phyloP scores from a whole-genome alignment of 1,139 yeast genomes.

The Taphrina flavorubra region DNA sequence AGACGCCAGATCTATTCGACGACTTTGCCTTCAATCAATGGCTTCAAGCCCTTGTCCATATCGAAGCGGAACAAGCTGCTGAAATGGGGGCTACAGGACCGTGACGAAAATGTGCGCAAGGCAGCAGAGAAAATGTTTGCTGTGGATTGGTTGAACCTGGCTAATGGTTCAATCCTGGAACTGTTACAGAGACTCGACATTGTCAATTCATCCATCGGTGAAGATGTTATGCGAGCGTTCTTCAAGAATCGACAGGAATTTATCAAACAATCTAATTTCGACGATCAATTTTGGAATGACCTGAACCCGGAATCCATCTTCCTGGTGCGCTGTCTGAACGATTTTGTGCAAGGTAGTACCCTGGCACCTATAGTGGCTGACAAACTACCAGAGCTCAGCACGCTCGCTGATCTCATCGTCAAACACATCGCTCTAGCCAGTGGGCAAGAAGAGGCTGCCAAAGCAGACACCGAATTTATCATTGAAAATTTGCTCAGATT shows the following conservation, averaged over 20 bases:
- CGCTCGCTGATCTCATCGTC: constrained; percentile 65
- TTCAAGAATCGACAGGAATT: constrained; percentile 69
- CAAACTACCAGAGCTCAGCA: constrained; percentile 80
- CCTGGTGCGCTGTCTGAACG: constrained; percentile 69
- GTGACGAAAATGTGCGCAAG: constrained; percentile 72
- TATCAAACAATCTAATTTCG: constrained; percentile 63
- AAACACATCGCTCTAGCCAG: constrained; percentile 57
- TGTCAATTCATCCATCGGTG: constrained; percentile 67
- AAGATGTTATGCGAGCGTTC: constrained; percentile 66
- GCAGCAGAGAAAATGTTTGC: constrained; percentile 78
- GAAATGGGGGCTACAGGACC: constrained; percentile 84
- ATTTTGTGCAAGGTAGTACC: constrained; percentile 63
- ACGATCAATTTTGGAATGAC: constrained; percentile 66
- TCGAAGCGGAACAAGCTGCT: constrained; percentile 70
- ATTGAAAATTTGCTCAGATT: constrained; percentile 73
- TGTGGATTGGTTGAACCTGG: constrained; percentile 70
- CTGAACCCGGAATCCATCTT: constrained; percentile 78
- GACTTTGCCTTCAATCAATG: constrained; percentile 70
- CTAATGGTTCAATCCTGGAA: constrained; percentile 72
- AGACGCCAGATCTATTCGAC: constrained; percentile 75
- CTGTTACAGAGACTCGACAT: constrained; percentile 75
- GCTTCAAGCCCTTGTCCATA: constrained; percentile 65
- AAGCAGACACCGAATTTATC: constrained; percentile 71
- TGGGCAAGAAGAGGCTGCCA: constrained; percentile 54
- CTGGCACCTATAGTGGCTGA: constrained; percentile 67